Conservation (phyloP, 1,284 basidiomycete species). For the Pseudozyma thailandica region DNA sequence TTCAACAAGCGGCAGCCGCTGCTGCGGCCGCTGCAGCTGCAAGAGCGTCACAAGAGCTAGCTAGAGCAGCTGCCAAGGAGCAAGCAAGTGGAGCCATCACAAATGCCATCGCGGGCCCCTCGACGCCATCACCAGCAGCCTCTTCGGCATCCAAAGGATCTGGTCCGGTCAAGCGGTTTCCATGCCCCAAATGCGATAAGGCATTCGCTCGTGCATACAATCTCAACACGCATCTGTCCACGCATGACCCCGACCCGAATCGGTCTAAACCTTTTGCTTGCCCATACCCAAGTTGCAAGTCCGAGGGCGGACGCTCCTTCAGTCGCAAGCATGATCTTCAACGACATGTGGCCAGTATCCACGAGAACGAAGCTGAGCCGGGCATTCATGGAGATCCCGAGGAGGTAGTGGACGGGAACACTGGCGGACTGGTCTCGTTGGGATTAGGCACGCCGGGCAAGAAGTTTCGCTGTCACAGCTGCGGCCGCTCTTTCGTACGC, state of each 20-base stretch:
- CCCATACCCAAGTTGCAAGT: slow-evolving; percentile 77
- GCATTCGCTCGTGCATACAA: slow-evolving; percentile 91
- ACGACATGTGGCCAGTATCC: slow-evolving; percentile 84
- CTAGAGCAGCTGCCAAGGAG: slow-evolving; percentile 30
- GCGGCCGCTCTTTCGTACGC: slow-evolving; percentile 61
- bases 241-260: slow-evolving; percentile 80
- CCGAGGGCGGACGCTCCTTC: slow-evolving; percentile 77
- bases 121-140: slow-evolving; percentile 5
- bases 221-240: slow-evolving; percentile 87
- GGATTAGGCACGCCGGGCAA: slow-evolving; percentile 62
- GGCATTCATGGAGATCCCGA: slow-evolving; percentile 54
- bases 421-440: slow-evolving; percentile 54
- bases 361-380: slow-evolving; percentile 69
- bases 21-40: slow-evolving; percentile 33
- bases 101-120: slow-evolving; percentile 3
- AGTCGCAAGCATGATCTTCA: slow-evolving; percentile 88
- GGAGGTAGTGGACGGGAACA: slow-evolving; percentile 44
- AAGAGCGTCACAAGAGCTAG: slow-evolving; percentile 42
- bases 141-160: slow-evolving; percentile 12
- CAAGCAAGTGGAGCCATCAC: background rate
- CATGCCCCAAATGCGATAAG: slow-evolving; percentile 68
- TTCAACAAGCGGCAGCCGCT: slow-evolving; percentile 45
- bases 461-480: slow-evolving; percentile 63
- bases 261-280: slow-evolving; percentile 85
- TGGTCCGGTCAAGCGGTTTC: slow-evolving; percentile 55